These are phyloP conservation scores for Cyclotella sp. DNA, from an alignment of 108 stramenopile species.

Conservation along the genomic window DNA sequence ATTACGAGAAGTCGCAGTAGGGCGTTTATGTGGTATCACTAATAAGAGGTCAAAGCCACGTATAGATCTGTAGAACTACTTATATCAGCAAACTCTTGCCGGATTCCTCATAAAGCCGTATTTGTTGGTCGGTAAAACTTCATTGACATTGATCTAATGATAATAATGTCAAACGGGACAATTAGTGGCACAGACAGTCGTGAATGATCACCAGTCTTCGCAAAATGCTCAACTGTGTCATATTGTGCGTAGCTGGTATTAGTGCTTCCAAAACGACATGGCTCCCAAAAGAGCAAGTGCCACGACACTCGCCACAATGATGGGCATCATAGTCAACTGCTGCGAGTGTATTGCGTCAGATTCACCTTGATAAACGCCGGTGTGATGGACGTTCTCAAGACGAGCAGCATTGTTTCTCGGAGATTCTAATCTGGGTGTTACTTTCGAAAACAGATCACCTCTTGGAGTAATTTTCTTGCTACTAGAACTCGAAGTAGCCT, in stretches of 20 bases:
- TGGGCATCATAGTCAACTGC: conserved; percentile 11
- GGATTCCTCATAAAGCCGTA: too few relatives aligned
- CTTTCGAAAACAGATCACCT: conserved; percentile 22
- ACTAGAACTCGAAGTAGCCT: conserved; percentile 7
- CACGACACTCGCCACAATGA: conserved; percentile 11
- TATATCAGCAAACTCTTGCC: not conserved
- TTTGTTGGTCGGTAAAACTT: not conserved
- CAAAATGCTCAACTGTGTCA: too few relatives aligned
- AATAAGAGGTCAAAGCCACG: not conserved
- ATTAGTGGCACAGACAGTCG: too few relatives aligned
- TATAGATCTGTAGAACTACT: not conserved
- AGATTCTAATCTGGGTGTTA: conserved; percentile 19
- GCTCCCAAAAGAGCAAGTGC: conserved; percentile 7
- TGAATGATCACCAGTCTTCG: too few relatives aligned
- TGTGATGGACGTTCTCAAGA: not conserved
- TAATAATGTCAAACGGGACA: too few relatives aligned
- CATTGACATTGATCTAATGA: too few relatives aligned
- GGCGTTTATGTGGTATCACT: not conserved
- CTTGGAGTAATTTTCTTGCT: conserved; percentile 1
- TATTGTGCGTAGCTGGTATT: not conserved
- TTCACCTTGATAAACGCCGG: not conserved
- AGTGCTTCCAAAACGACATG: conserved; percentile 14
- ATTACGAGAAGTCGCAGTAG: conserved; percentile 35
- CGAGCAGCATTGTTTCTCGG: conserved; percentile 30
- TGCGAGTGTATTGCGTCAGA: not conserved